Percentiles rank a stretch among this genome's conserved stretches.
Conservation (phyloP, 2,329 filamentous ascomycete genomes). For the Chrysosporium queenslandicum region DNA sequence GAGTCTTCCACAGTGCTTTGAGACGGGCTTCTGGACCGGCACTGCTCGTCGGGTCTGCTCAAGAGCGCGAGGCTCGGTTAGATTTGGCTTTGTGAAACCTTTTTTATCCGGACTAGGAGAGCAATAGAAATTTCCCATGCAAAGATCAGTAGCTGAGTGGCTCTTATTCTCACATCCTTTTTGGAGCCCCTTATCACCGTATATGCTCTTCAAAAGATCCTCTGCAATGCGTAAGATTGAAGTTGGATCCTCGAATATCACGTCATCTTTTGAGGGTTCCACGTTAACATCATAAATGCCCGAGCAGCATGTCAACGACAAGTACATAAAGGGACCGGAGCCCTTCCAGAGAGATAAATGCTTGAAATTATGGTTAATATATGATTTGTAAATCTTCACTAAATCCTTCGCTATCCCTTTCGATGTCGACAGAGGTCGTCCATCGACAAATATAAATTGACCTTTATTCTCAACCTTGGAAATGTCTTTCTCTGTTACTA, state of each 20-base stretch:
- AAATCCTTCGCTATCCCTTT: conserved; percentile 46
- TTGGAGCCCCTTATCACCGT: conserved; percentile 21
- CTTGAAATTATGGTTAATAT: conserved; percentile 31
- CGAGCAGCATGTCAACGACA: conserved; percentile 45
- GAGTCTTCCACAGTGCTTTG: background rate
- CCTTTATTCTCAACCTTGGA: conserved; percentile 28
- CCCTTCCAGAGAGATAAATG: conserved; percentile 20
- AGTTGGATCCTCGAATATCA: conserved; percentile 45
- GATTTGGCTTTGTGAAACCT: background rate
- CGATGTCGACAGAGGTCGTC: conserved; percentile 44
- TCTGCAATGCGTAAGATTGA: conserved; percentile 37
- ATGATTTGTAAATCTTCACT: conserved; percentile 42
- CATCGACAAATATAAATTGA: conserved; percentile 49
- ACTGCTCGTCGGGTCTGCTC: background rate
- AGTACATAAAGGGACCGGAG: conserved; percentile 47
- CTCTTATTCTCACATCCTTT: background rate
- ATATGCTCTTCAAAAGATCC: conserved; percentile 36
- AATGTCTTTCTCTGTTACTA: conserved; percentile 25
- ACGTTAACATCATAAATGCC: conserved; percentile 53
- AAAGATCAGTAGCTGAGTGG: background rate
- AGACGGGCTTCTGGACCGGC: background rate
- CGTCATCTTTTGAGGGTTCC: conserved; percentile 54
- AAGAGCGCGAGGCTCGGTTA: background rate
- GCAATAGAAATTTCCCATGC: background rate
- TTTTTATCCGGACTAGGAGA: background rate